A percentile compares a stretch with the other conserved stretches of the same genome.
These are phyloP conservation scores for Tricholoma hemisulphureum DNA, from an alignment of 768 basidiomycete species.

Conservation along the genomic window DNA sequence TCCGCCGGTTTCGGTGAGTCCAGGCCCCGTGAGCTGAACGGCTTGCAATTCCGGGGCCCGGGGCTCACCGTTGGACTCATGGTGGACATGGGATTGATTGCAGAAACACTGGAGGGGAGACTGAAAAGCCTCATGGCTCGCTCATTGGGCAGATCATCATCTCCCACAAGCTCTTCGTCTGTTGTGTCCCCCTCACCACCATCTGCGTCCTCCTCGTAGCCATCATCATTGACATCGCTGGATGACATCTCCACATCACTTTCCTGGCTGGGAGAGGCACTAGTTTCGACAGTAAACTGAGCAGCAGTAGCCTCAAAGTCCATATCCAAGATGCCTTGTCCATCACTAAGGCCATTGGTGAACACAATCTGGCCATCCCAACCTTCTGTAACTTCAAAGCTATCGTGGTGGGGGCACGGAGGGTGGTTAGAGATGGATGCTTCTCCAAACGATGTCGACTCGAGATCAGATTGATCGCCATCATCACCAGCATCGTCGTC, in stretches of 20 bases:
- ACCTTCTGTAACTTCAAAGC: conserved; percentile 67
- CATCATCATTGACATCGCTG: conserved; percentile 40
- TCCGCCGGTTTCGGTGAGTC: conserved; percentile 62
- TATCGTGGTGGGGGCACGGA: conserved; percentile 38
- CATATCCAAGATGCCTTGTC: conserved; percentile 59
- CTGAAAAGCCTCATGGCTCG: conserved; percentile 72
- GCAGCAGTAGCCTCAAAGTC: conserved; percentile 68
- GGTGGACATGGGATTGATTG: conserved; percentile 76
- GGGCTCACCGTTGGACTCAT: conserved; percentile 58
- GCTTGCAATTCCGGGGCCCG: conserved; percentile 32
- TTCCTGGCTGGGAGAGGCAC: conserved; percentile 47
- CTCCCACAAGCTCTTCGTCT: conserved; percentile 81
- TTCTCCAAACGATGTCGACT: conserved; percentile 26
- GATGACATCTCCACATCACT: conserved; percentile 53
- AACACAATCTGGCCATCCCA: conserved; percentile 79
- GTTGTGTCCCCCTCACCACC: conserved; percentile 74
- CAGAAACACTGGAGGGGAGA: conserved; percentile 59
- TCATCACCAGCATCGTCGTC: conserved; percentile 39
- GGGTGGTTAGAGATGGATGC: conserved; percentile 28
- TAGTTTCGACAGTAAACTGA: conserved; percentile 46
- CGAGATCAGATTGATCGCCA: conserved; percentile 44
- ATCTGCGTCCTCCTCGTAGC: conserved; percentile 47
- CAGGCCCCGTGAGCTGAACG: conserved; percentile 25
- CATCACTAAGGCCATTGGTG: conserved; percentile 60
- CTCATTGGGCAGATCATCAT: conserved; percentile 69